A percentile compares a stretch with the other conserved stretches of the same genome.
These are phyloP conservation scores for Plasmodium relictum DNA, from an alignment of 169 alveolate species.

Conservation along the genomic window DNA sequence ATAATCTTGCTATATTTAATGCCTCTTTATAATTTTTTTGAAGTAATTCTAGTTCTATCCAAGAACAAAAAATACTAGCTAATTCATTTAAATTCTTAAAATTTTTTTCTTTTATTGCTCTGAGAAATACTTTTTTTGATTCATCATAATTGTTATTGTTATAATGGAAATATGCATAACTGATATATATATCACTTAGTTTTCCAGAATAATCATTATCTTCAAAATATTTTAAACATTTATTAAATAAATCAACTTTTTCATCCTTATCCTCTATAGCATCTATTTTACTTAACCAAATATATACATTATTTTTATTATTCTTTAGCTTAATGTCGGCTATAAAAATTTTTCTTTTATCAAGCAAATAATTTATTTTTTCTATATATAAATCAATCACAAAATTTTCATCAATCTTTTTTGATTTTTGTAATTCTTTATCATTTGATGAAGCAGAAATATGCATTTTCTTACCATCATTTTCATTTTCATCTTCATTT, in stretches of 20 bases:
- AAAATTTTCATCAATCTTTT: not conserved
- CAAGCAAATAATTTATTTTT: slow-evolving; percentile 57
- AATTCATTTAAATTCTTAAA: slow-evolving; percentile 35
- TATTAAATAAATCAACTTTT: slow-evolving; percentile 31
- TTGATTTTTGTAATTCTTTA: not conserved
- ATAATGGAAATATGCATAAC: slow-evolving; percentile 58
- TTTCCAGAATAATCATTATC: slow-evolving; percentile 38
- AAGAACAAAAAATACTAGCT: slow-evolving; percentile 60
- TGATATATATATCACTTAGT: slow-evolving; percentile 64
- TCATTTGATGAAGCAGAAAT: not conserved
- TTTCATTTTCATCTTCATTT: no score
- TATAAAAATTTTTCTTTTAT: slow-evolving; percentile 37
- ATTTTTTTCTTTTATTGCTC: slow-evolving; percentile 23
- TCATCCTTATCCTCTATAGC: slow-evolving; percentile 26
- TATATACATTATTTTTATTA: slow-evolving; percentile 56
- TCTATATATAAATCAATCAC: slow-evolving; percentile 68
- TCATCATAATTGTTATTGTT: slow-evolving; percentile 23
- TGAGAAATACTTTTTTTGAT: slow-evolving; percentile 22
- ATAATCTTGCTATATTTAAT: slow-evolving; percentile 31
- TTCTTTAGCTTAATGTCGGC: slow-evolving; percentile 74
- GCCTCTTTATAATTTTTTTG: slow-evolving; percentile 58
- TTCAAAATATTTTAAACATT: slow-evolving; percentile 38
- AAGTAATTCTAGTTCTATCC: slow-evolving; percentile 57
- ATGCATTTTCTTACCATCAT: no score
- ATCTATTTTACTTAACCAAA: slow-evolving; percentile 65